Evolutionary conservation across 2,329 filamentous ascomycete species (phyloP), one percentile per base, ranked within the genome.

Genomic region (Macrophomina phaseolina): DNA sequence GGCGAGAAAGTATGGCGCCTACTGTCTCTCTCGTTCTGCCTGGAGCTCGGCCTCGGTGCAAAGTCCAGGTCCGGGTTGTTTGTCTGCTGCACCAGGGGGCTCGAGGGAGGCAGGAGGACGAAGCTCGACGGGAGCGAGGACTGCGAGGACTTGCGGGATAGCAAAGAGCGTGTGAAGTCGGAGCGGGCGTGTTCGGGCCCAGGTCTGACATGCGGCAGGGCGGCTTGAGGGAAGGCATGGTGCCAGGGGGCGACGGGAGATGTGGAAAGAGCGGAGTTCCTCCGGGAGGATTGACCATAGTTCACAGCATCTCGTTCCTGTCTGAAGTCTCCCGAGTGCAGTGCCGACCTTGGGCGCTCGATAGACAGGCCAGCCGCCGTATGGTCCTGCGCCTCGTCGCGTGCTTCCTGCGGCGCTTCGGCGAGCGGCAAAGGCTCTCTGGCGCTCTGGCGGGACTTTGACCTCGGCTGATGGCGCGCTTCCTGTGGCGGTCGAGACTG

Each of bases 81-180:
- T 73, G 93, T 89, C 49, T 93, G 93, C 73, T 97, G 90, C 0
- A 96, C 94, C 11, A 99, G 83, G 14, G 95, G 95, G 73, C 94
- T 98, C 2, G 95, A 98, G 0, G 95, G 94, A 2, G 92, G 88
- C 78, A 94, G 91, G 69, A 97, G 91, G 38, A 91, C 85, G 76
- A 97, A 97, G 72, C 88, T 93, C 1, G 89, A 91, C 0, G 58
- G 58, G 91, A 90, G 14, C 91, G 84, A 1, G 92, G 91, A 7
- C 90, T 93, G 67, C 80, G 79, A 40, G 81, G 83, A 23, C 75
- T 71, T n/a, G 81, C 79, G 76, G 58, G 79, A 74, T 56, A 80
- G 75, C 12, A 70, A 71, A 4, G 73, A 74, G 0, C 88, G 72
- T 32, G 71, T 42, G 40, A 73, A 71, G 23, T 67, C 64, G 2